Evolutionary conservation across 139 green algal genomes (phyloP).

Genomic region (Coelastrella sp.): DNA sequence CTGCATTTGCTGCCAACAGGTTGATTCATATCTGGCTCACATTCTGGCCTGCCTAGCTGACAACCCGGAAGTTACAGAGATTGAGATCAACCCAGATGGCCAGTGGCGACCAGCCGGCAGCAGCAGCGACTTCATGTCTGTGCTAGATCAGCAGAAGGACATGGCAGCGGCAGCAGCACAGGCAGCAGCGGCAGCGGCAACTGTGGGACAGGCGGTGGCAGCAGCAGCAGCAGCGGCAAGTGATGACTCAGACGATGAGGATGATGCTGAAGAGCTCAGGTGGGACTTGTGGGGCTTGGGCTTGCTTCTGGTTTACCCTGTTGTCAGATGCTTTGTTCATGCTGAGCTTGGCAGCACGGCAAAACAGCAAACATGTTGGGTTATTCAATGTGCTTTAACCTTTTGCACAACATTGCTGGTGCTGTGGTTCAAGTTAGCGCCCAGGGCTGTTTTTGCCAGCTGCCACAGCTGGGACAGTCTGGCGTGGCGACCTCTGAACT

Average conservation of each 20-base stretch:
- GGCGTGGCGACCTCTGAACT: too few relatives aligned
- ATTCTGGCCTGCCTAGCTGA: conserved; percentile 57
- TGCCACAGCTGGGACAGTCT: too few relatives aligned
- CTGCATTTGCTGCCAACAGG: conserved; percentile 7
- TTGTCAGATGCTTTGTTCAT: too few relatives aligned
- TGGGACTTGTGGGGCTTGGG: neutral
- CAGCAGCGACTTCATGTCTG: conserved; percentile 20
- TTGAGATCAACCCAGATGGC: conserved; percentile 70
- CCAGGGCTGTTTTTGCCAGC: too few relatives aligned
- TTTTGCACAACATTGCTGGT: too few relatives aligned
- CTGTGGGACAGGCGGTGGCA: neutral
- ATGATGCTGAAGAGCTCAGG: conserved; percentile 35
- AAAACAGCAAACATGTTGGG: too few relatives aligned
- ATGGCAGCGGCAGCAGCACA: neutral
- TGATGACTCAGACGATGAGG: neutral
- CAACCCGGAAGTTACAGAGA: conserved; percentile 61
- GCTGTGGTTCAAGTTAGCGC: too few relatives aligned
- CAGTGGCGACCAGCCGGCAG: conserved; percentile 69
- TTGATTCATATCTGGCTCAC: conserved; percentile 68
- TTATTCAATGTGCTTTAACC: too few relatives aligned
- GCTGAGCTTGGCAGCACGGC: too few relatives aligned
- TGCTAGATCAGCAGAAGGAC: neutral
- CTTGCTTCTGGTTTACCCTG: neutral
- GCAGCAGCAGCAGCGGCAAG: conserved; percentile 20
- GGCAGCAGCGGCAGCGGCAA: neutral